Conservation (phyloP, 169 alveolate species). For the Plasmodium blacklocki region DNA sequence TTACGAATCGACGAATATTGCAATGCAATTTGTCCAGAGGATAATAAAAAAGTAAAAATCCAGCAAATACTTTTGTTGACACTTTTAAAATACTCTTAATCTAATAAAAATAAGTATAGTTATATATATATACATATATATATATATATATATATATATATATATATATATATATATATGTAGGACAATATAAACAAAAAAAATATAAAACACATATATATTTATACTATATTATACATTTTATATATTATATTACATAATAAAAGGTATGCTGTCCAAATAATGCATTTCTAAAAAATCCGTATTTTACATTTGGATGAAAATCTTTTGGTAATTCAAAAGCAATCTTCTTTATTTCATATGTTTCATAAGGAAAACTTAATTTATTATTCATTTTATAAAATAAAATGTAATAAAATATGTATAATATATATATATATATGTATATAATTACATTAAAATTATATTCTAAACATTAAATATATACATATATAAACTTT, state of each 20-base stretch:
- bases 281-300: slow-evolving; percentile 62
- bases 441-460: neutral
- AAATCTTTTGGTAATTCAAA: slow-evolving; percentile 72
- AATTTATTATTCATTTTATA: slow-evolving; percentile 52
- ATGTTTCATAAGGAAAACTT: slow-evolving; percentile 46
- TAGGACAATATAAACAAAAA: too few relatives aligned
- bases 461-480: too few relatives aligned
- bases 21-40: slow-evolving; percentile 75
- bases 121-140: neutral
- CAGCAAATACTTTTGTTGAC: slow-evolving; percentile 69
- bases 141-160: neutral
- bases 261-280: slow-evolving; percentile 56
- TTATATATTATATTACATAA: slow-evolving; percentile 35
- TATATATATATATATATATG: neutral
- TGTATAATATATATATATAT: slow-evolving; percentile 7
- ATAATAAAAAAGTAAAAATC: slow-evolving; percentile 75
- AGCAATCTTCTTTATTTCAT: slow-evolving; percentile 27
- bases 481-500: too few relatives aligned
- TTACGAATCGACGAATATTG: slow-evolving; percentile 77
- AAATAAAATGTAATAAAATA: slow-evolving; percentile 3
- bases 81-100: slow-evolving; percentile 46
- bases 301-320: slow-evolving; percentile 76
- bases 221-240: neutral
- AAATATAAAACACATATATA: neutral
- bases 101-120: slow-evolving; percentile 40